Evolutionary conservation across 768 basidiomycete species (phyloP).

Genomic region (Psilocybe tampanensis): DNA sequence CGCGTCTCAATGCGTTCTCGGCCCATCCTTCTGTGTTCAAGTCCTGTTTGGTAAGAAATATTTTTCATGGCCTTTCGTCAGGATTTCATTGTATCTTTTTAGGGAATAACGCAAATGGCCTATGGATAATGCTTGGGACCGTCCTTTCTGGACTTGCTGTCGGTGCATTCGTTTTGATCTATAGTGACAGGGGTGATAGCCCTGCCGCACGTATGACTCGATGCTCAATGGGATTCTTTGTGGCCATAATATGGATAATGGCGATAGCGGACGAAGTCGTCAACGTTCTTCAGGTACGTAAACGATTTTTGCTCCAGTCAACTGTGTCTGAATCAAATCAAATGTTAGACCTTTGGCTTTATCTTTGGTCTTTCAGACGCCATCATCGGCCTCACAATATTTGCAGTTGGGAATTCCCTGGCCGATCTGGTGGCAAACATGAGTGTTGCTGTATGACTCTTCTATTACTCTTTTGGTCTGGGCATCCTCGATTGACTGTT

Average conservation of each 20-base stretch:
- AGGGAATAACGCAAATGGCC: slow-evolving; percentile 49
- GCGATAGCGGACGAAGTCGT: slow-evolving; percentile 97
- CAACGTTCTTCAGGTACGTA: slow-evolving; percentile 76
- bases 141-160: slow-evolving; percentile 55
- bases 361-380: slow-evolving; percentile 97
- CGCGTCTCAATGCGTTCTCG: slow-evolving; percentile 80
- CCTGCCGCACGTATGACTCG: slow-evolving; percentile 64
- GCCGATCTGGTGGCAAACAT: slow-evolving; percentile 98
- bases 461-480: not conserved
- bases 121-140: slow-evolving; percentile 57
- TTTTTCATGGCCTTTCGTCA: not conserved
- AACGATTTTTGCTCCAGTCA: not conserved
- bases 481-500: too few relatives aligned
- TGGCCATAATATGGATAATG: slow-evolving; percentile 97
- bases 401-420: slow-evolving; percentile 94
- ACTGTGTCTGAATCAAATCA: not conserved
- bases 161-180: slow-evolving; percentile 58
- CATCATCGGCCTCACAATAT: slow-evolving; percentile 95
- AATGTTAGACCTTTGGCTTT: slow-evolving; percentile 80
- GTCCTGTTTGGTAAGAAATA: slow-evolving; percentile 85
- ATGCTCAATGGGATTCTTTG: slow-evolving; percentile 89
- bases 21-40: slow-evolving; percentile 74
- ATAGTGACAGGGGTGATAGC: slow-evolving; percentile 60
- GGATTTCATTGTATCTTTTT: not conserved
- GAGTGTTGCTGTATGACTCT: slow-evolving; percentile 75